A percentile compares a stretch with the other conserved stretches of the same genome.
Conservation (phyloP, 352 stramenopile species). For the Globisporangium mamillatum region DNA sequence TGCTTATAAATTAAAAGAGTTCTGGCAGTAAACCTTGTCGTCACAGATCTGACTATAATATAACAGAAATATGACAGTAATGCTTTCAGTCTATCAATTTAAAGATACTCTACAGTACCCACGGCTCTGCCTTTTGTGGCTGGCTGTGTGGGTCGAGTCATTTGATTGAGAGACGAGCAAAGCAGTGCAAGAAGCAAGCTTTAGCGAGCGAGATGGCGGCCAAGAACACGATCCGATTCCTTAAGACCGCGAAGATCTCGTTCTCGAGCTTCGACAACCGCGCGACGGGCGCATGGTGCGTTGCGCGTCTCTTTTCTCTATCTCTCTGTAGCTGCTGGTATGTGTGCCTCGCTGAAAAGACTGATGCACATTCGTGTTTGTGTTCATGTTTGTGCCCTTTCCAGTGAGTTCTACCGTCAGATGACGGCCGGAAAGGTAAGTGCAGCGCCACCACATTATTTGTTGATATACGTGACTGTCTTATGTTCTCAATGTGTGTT, state of each 20-base stretch:
- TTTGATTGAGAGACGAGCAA: not conserved
- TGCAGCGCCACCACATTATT: not conserved
- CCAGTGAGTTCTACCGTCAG: conserved; percentile 85
- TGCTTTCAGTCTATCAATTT: not conserved
- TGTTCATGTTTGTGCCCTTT: conserved; percentile 5
- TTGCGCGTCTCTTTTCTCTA: not conserved
- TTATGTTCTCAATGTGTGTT: not conserved
- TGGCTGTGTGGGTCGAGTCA: not conserved
- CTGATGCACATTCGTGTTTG: not conserved
- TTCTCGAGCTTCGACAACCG: conserved; percentile 81
- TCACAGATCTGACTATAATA: not conserved
- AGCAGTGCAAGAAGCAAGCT: not conserved
- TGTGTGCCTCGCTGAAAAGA: not conserved
- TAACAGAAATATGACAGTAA: not conserved
- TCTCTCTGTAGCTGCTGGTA: not conserved
- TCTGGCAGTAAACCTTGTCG: not conserved
- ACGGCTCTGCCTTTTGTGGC: not conserved
- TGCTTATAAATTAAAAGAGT: not conserved
- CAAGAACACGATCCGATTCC: conserved; percentile 81
- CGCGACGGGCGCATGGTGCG: conserved; percentile 75
- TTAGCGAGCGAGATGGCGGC: conserved; percentile 50
- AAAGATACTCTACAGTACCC: not conserved
- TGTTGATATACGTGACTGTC: not conserved
- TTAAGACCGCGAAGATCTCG: conserved; percentile 82
- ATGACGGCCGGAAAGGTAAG: conserved; percentile 74